Percentiles rank a stretch among this genome's conserved stretches.
Conservation (phyloP, 495 filamentous ascomycete genomes). For the Xeromyces bisporus region DNA sequence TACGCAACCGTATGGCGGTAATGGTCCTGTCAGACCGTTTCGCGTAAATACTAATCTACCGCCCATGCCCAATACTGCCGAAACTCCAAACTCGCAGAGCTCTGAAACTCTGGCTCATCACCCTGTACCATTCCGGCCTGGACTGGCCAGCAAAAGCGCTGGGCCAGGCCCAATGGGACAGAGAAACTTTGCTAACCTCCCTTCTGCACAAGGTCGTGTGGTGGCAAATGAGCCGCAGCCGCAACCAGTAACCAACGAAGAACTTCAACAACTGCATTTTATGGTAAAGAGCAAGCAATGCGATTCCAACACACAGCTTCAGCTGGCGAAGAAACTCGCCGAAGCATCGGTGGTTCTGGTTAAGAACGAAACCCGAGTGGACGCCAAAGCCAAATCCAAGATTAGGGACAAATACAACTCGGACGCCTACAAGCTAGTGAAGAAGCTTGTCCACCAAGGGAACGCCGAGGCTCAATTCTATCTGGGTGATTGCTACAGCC, state of each 20-base stretch:
- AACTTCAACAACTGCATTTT: slow-evolving; percentile 57
- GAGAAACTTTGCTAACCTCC: neutral
- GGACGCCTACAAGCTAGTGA: slow-evolving; percentile 79
- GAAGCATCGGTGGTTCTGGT: slow-evolving; percentile 69
- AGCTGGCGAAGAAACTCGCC: slow-evolving; percentile 67
- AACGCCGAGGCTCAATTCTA: slow-evolving; percentile 86
- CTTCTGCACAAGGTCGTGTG: slow-evolving; percentile 6
- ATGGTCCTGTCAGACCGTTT: slow-evolving; percentile 11
- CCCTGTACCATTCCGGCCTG: slow-evolving; percentile 64
- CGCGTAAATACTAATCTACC: slow-evolving; percentile 9
- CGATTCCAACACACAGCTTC: slow-evolving; percentile 52
- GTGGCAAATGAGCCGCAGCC: slow-evolving; percentile 14
- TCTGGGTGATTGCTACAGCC: slow-evolving; percentile 75
- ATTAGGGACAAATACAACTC: slow-evolving; percentile 67
- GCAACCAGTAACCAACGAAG: slow-evolving; percentile 53
- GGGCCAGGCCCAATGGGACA: slow-evolving; percentile 20
- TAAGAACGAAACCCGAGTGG: slow-evolving; percentile 47
- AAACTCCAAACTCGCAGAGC: slow-evolving; percentile 24
- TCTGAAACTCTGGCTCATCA: slow-evolving; percentile 57
- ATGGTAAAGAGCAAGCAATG: slow-evolving; percentile 48
- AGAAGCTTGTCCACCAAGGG: slow-evolving; percentile 54
- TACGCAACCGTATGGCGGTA: slow-evolving; percentile 4
- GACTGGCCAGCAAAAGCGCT: slow-evolving; percentile 40
- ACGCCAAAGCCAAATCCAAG: slow-evolving; percentile 55
- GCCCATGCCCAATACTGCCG: slow-evolving; percentile 4